Conservation (phyloP, 805 yeast species). For the Saturnispora galanensis region DNA sequence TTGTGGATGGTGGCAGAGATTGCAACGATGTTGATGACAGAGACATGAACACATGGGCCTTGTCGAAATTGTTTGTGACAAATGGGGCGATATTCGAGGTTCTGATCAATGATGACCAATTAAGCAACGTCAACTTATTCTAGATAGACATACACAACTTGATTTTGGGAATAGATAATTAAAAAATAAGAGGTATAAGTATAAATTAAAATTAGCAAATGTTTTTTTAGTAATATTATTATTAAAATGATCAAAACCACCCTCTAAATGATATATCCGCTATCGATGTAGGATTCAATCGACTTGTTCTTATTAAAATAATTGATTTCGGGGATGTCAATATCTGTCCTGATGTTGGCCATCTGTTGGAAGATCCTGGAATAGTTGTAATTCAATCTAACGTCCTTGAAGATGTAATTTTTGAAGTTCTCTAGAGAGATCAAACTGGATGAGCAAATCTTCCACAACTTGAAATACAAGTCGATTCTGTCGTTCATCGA, state of each 20-base stretch:
- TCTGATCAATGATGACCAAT: conserved; percentile 20
- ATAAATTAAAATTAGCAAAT: not conserved
- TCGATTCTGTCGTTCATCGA: conserved; percentile 36
- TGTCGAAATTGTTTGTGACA: conserved; percentile 23
- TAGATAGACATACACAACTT: not conserved
- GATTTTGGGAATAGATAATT: not conserved
- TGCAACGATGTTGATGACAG: conserved; percentile 9
- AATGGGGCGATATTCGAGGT: conserved; percentile 24
- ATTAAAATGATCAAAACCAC: not conserved
- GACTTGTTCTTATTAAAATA: conserved; percentile 25
- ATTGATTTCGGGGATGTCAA: conserved; percentile 33
- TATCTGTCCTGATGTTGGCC: conserved; percentile 29
- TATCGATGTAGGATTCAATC: conserved; percentile 23
- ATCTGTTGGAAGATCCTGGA: conserved; percentile 30
- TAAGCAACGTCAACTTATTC: conserved; percentile 24
- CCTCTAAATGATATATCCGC: conserved; percentile 15
- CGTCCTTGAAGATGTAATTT: conserved; percentile 35
- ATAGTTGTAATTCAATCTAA: conserved; percentile 33
- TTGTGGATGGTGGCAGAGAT: conserved; percentile 23
- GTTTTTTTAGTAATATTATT: not conserved
- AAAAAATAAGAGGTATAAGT: not conserved
- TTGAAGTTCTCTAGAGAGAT: conserved; percentile 39
- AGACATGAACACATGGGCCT: conserved; percentile 27
- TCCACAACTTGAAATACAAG: conserved; percentile 46
- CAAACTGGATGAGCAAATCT: conserved; percentile 38